phyloP scores from a whole-genome alignment of 73 alveolate genomes.

The Paramecium bursaria region DNA sequence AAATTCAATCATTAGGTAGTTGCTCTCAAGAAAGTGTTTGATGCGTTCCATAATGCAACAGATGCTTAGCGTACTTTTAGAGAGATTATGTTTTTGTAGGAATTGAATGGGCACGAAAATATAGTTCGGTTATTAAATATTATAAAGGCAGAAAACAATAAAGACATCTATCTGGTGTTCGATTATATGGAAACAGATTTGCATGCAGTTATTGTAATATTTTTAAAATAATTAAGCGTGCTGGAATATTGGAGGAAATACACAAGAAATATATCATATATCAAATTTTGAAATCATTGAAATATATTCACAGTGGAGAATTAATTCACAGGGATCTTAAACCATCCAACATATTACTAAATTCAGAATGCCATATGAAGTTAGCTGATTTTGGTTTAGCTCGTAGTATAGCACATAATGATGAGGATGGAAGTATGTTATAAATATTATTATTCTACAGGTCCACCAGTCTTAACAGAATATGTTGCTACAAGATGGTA shows the following conservation, averaged over 20 bases:
- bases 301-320: conserved; percentile 94
- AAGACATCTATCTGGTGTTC: conserved; percentile 93
- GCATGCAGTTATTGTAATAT: conserved; percentile 92
- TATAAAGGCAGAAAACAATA: conserved; percentile 94
- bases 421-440: conserved; percentile 74
- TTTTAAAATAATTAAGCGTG: conserved; percentile 70
- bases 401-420: conserved; percentile 76
- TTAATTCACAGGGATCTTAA: conserved; percentile 91
- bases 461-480: conserved; percentile 86
- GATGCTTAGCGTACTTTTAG: conserved; percentile 93
- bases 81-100: conserved; percentile 87
- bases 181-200: conserved; percentile 98
- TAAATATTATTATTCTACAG: too few relatives aligned
- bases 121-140: conserved; percentile 93
- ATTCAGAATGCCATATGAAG: conserved; percentile 89
- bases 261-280: conserved; percentile 94
- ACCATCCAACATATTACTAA: conserved; percentile 88
- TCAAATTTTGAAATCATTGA: conserved; percentile 92
- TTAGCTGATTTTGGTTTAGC: conserved; percentile 95
- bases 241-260: conserved; percentile 92
- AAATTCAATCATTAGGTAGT: conserved; percentile 76
- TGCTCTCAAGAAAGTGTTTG: conserved; percentile 88
- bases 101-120: conserved; percentile 91
- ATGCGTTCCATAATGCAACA: conserved; percentile 92
- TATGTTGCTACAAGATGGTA: conserved; percentile 97